These are phyloP conservation scores for Dictyostelium gargantuum DNA, from an alignment of 208 protist species.

Conservation along the genomic window DNA sequence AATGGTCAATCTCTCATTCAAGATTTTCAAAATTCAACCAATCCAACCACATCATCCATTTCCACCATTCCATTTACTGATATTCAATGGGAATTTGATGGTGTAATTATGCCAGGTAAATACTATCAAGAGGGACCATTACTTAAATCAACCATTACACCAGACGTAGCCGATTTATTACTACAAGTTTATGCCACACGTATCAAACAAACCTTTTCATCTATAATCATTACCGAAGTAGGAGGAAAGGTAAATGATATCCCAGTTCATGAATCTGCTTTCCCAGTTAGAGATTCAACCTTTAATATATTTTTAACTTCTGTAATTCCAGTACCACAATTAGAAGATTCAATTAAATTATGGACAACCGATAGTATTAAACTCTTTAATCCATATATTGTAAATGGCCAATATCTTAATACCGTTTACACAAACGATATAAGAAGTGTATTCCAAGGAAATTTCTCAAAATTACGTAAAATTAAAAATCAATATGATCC, in stretches of 20 bases:
- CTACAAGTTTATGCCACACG: neutral
- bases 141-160: neutral
- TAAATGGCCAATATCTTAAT: neutral
- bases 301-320: neutral
- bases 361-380: neutral
- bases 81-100: neutral
- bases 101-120: neutral
- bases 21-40: neutral
- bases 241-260: neutral
- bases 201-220: neutral
- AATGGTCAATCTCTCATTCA: neutral
- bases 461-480: neutral
- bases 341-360: neutral
- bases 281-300: neutral
- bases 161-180: neutral
- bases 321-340: neutral
- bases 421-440: neutral
- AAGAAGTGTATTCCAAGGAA: neutral
- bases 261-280: neutral
- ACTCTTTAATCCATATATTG: neutral
- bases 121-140: constrained; percentile 2
- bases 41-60: neutral
- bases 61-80: neutral
- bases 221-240: neutral
- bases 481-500: neutral